Base-by-base conservation (phyloP, 2,329 filamentous ascomycete genomes). In the Mariannaea elegans region DNA sequence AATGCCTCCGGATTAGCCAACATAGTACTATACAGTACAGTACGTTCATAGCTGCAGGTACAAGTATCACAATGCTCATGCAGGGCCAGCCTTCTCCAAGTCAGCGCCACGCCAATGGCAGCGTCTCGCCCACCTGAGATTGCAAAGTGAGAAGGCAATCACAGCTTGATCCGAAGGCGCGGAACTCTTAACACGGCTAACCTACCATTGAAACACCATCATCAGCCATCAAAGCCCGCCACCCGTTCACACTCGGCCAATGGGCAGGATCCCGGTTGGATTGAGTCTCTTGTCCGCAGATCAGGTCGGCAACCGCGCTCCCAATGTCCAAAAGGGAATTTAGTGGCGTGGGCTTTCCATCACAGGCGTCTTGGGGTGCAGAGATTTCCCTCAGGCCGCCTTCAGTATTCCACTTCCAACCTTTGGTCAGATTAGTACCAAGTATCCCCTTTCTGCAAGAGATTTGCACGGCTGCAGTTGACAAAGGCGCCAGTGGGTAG, bases 401-500 rank as follows among this genome's bases (percentile, higher is more conserved):
- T n/a, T 23, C 13, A 27, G 45, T 34, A n/a, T 36, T 42, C 19
- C 39, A 14, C 32, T 52, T 53, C 39, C 49, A 27, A 14, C 24
- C 24, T 41, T 41, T 19, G 36, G 23, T 27, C 48, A 29, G 6
- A 18, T 19, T 42, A 14, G 18, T n/a, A n/a, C n/a, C n/a, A 23
- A 23, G 3, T 12, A 18, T 23, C 39, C 39, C 54, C 27, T 47
- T 46, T 50, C 23, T 14, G 9, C 19, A 13, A 7, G 29, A 21
- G 14, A n/a, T 18, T 39, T 24, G n/a, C 16, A 47, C 49, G 49
- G 48, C 48, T 59, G 34, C 56, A 59, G 41, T 48, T 42, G 34
- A 42, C 56, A 51, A 54, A 48, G 41, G 34, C 42, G 24, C 39
- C 48, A 21, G 27, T 18, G 23, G 23, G 24, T 27, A 36, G 27